Evolutionary conservation across 257 asterid species (phyloP).

Genomic region (Sherardia arvensis): DNA sequence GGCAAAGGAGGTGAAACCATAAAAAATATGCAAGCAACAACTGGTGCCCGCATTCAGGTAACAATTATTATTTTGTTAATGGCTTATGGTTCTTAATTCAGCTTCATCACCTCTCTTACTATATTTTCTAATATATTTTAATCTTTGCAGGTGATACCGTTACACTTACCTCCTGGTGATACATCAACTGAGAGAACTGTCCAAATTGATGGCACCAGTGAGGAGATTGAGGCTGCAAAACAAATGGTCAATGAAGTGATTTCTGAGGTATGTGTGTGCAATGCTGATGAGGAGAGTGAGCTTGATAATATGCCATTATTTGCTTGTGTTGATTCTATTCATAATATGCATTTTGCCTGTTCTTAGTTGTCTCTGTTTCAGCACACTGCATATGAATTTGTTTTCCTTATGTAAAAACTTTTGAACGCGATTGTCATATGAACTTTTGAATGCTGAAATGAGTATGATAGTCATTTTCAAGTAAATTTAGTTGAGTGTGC

Average conservation of each 20-base stretch:
- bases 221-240: slow-evolving; percentile 86
- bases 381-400: too few relatives aligned
- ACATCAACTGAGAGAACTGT: slow-evolving; percentile 72
- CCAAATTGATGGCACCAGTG: slow-evolving; percentile 83
- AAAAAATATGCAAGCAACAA: slow-evolving; percentile 70
- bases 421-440: neutral
- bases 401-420: neutral
- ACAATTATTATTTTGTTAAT: neutral
- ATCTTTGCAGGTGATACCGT: slow-evolving; percentile 69
- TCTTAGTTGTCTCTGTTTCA: neutral
- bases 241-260: slow-evolving; percentile 68
- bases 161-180: slow-evolving; percentile 96
- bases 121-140: too few relatives aligned
- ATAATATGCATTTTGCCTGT: neutral
- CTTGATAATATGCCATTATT: neutral
- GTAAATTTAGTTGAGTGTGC: neutral
- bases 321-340: neutral
- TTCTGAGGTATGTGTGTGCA: slow-evolving; percentile 67
- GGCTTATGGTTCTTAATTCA: neutral
- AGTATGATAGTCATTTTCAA: too few relatives aligned
- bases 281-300: slow-evolving; percentile 4
- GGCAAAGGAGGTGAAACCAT: slow-evolving; percentile 98
- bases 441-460: too few relatives aligned
- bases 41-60: slow-evolving; percentile 96
- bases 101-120: neutral